A percentile compares a stretch with the other conserved stretches of the same genome.
phyloP scores from a whole-genome alignment of 164 flowering plant genomes.

The Echeveria elegans region DNA sequence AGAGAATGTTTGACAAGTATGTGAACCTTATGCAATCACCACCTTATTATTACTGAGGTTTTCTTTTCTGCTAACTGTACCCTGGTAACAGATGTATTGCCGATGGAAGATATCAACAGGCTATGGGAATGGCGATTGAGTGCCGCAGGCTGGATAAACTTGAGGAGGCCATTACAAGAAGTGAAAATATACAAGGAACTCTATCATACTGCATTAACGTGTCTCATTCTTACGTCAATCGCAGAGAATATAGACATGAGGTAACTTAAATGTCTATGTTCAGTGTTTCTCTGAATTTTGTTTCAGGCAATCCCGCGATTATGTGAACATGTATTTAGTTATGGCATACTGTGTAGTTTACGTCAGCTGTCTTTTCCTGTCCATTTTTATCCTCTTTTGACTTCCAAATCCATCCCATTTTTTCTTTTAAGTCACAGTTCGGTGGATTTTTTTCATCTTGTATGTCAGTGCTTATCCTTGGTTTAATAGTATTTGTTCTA shows the following conservation, averaged over 20 bases:
- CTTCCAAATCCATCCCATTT: not conserved
- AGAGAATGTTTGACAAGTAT: conserved; percentile 93
- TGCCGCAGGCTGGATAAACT: conserved; percentile 94
- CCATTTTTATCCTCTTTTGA: not conserved
- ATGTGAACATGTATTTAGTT: not conserved
- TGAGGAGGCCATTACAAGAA: conserved; percentile 82
- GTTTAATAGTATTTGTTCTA: not conserved
- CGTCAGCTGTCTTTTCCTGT: not conserved
- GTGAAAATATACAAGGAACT: conserved; percentile 78
- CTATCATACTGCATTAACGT: conserved; percentile 72
- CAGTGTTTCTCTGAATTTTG: too few relatives aligned
- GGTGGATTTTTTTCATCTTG: not conserved
- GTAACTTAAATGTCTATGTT: conserved; percentile 24
- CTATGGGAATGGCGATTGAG: conserved; percentile 96
- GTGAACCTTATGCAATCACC: not conserved
- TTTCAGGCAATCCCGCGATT: too few relatives aligned
- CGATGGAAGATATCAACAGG: conserved; percentile 93
- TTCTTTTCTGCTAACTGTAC: conserved; percentile 9
- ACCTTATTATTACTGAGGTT: not conserved
- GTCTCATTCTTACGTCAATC: conserved; percentile 77
- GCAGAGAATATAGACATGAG: conserved; percentile 85
- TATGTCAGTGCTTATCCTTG: not conserved
- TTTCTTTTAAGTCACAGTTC: too few relatives aligned
- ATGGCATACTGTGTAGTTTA: not conserved
- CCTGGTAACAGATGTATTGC: conserved; percentile 55